Conservation (phyloP, 495 filamentous ascomycete species). For the Melanomma pulvis-pyrius region DNA sequence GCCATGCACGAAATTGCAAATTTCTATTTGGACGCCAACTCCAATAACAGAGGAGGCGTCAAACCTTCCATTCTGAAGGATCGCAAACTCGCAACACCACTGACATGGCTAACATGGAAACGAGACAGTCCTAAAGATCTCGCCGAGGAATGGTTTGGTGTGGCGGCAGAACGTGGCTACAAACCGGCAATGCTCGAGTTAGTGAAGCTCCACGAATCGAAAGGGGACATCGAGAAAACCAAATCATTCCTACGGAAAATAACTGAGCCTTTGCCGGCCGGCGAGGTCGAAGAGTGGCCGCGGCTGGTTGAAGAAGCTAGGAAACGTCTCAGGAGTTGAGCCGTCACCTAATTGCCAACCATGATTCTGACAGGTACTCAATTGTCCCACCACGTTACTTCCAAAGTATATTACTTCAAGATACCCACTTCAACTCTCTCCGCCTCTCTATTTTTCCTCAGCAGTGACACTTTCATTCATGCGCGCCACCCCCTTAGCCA, state of each 20-base stretch:
- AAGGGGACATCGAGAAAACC: not conserved
- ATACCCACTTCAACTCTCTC: not conserved
- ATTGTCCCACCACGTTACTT: no score
- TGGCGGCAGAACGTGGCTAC: conserved; percentile 14
- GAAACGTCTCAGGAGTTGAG: not conserved
- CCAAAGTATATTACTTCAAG: not conserved
- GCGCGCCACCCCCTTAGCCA: conserved; percentile 42
- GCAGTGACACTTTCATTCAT: not conserved
- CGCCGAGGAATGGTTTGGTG: conserved; percentile 22
- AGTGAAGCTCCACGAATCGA: conserved; percentile 1
- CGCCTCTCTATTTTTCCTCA: not conserved
- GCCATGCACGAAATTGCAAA: conserved; percentile 25
- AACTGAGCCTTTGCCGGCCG: not conserved
- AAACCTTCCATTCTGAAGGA: not conserved
- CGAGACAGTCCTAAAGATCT: not conserved
- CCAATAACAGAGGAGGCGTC: not conserved
- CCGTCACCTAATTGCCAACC: not conserved
- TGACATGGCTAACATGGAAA: conserved; percentile 17
- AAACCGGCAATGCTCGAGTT: conserved; percentile 24
- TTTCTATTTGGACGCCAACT: conserved; percentile 20
- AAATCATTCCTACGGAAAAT: not conserved
- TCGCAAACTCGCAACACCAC: not conserved
- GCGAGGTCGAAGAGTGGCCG: conserved; percentile 14
- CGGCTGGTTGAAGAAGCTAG: conserved; percentile 1
- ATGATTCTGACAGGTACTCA: not conserved